Base-by-base conservation (phyloP, 192 early-diverging fungal genomes). In the Funneliformis geosporum region DNA sequence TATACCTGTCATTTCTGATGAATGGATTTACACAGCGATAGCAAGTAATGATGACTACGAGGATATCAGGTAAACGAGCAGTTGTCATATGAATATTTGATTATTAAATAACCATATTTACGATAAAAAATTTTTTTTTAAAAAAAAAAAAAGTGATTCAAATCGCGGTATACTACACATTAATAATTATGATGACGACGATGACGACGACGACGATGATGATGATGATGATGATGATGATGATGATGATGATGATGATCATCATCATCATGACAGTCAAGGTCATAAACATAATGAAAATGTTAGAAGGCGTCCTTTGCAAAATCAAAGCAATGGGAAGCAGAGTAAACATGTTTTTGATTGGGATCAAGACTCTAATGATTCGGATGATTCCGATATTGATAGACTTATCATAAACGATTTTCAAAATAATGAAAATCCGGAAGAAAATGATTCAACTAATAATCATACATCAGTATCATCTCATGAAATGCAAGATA, bases 401-500 rank as follows among this genome's bases (percentile, higher is more conserved):
- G 8, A n/a, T 64, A 43, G 38, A 47, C 44, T 8, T 14, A 9
- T 9, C 5, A 12, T 27, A 5, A 27, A 43, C 6, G 47, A 74
- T 60, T 43, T 50, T 18, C 39, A 43, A 21, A n/a, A 43, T 44
- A 25, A 28, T 66, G 61, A 66, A 23, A 28, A 65, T 46, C 4
- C 43, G 18, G 75, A 66, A 16, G 21, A 67, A 27, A 9, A 2
- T 25, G 74, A 75, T 39, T 38, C n/a, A 8, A 39, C 39, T 28
- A 8, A 3, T 2, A 60, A 27, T 9, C 5, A 12, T 65, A n/a
- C 62, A 4, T 1, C n/a, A 38, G 12, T 8, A 46, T 65, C 69
- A 39, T 47, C 60, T 40, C 79, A 79, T 43, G 87, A 89, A 70
- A 87, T 86, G 62, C 79, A 82, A 59, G 95, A 96, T 80, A 90